These are phyloP conservation scores for Pseudogymnoascus sp. DNA, from an alignment of 2,329 filamentous ascomycete species.

Conservation along the genomic window DNA sequence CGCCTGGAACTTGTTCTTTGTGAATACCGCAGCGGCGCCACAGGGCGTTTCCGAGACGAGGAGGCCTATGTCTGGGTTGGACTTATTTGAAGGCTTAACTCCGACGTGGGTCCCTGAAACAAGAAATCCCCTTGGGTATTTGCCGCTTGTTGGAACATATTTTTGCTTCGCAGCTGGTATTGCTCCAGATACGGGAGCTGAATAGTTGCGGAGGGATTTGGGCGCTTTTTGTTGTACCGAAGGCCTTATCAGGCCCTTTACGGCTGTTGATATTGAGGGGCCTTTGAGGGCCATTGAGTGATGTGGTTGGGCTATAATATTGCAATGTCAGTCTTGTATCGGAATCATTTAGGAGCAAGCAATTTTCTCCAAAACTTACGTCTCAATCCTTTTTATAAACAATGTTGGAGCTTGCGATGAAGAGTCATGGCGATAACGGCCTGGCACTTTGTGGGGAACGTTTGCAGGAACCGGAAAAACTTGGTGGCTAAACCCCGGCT, in stretches of 20 bases:
- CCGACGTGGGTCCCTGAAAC: constrained; percentile 84
- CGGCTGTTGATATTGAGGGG: constrained; percentile 14
- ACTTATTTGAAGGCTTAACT: constrained; percentile 87
- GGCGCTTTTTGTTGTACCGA: constrained; percentile 17
- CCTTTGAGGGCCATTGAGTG: constrained; percentile 24
- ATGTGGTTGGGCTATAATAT: background rate
- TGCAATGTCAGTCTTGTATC: background rate
- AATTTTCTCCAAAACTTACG: background rate
- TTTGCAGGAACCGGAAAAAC: background rate
- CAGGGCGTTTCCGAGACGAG: constrained; percentile 81
- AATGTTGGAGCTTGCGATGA: background rate
- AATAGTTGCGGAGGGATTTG: constrained; percentile 39
- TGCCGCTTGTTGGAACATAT: constrained; percentile 77
- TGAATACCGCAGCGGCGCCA: constrained; percentile 86
- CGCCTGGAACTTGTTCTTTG: constrained; percentile 96
- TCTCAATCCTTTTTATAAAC: background rate
- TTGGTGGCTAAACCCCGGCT: background rate
- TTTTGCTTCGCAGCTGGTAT: constrained; percentile 78
- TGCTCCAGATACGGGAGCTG: constrained; percentile 46
- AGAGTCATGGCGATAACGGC: constrained; percentile 5
- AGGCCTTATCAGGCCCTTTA: constrained; percentile 21
- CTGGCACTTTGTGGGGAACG: constrained; percentile 2
- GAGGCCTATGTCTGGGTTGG: constrained; percentile 82
- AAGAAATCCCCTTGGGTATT: constrained; percentile 82
- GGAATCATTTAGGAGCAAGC: background rate